phyloP scores from a whole-genome alignment of 345 rosid species.

The Eucalyptus pumila region DNA sequence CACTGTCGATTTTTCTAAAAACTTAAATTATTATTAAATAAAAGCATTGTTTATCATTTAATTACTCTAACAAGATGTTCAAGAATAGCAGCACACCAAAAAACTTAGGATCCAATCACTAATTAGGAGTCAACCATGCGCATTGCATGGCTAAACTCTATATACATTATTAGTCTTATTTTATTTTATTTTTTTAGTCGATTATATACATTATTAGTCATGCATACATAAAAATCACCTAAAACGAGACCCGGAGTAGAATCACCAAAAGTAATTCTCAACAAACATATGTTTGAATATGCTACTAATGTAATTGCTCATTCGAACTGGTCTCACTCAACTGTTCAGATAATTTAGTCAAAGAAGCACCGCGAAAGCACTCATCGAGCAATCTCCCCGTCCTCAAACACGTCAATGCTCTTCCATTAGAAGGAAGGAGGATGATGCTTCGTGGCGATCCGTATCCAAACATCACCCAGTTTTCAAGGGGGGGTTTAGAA shows the following conservation, averaged over 20 bases:
- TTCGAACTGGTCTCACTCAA: rapidly evolving
- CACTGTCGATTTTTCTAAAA: rapidly evolving
- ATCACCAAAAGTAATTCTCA: background rate
- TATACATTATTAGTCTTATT: background rate
- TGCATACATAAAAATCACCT: background rate
- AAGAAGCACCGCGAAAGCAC: background rate
- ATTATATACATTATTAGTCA: background rate
- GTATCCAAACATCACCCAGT: background rate
- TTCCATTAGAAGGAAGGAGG: no score
- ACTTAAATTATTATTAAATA: no score
- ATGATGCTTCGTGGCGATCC: rapidly evolving
- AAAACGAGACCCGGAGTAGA: rapidly evolving
- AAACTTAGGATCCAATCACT: background rate
- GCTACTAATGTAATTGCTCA: rapidly evolving
- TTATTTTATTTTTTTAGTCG: rapidly evolving
- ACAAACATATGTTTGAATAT: rapidly evolving
- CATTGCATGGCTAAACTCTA: background rate
- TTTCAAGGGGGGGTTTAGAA: background rate
- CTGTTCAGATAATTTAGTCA: rapidly evolving
- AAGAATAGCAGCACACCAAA: background rate
- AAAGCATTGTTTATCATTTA: no score
- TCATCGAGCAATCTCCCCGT: background rate
- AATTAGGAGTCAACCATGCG: background rate
- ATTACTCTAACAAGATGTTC: background rate
- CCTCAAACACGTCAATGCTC: rapidly evolving